Evolutionary conservation across 495 filamentous ascomycete species (phyloP).

Genomic region (Hyaloscypha hepaticicola): DNA sequence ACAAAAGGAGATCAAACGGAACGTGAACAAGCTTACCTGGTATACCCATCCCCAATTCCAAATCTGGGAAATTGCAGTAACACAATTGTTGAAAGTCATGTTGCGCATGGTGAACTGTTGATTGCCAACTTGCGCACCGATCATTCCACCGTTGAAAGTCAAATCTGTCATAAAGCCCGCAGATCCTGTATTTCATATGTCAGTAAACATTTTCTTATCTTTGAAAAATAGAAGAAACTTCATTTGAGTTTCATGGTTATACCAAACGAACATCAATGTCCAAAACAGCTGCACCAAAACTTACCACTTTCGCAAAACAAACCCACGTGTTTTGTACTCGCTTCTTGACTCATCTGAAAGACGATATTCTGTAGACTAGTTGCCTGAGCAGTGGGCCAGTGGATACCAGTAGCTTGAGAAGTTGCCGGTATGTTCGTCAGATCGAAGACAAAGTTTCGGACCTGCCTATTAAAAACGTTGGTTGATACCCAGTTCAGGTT

Average conservation of each 20-base stretch:
- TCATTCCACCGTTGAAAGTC: constrained; percentile 70
- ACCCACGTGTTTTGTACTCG: constrained; percentile 58
- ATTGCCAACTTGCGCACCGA: constrained; percentile 65
- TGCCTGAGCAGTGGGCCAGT: constrained; percentile 78
- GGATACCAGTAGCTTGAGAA: constrained; percentile 48
- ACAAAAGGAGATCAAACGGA: too few species aligned
- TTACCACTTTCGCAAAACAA: constrained; percentile 72
- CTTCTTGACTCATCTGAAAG: constrained; percentile 64
- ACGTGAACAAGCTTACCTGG: background rate
- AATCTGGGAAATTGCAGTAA: constrained; percentile 52
- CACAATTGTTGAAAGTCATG: constrained; percentile 58
- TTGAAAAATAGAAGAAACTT: too few species aligned
- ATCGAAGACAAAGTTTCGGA: constrained; percentile 77
- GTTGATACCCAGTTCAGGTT: constrained; percentile 55
- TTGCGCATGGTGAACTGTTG: constrained; percentile 84
- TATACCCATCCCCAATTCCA: constrained; percentile 53
- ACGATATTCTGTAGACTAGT: constrained; percentile 76
- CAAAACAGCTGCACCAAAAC: constrained; percentile 33
- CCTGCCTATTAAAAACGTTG: constrained; percentile 75
- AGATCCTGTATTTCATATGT: constrained; percentile 46
- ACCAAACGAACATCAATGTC: too few species aligned
- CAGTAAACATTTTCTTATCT: too few species aligned
- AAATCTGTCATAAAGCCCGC: constrained; percentile 67
- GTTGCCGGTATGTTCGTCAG: constrained; percentile 55
- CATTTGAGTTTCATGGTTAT: too few species aligned